Evolutionary conservation across 305 asterid species (phyloP), one percentile per base, ranked within the genome.

Genomic region (Solanum hybrid): DNA sequence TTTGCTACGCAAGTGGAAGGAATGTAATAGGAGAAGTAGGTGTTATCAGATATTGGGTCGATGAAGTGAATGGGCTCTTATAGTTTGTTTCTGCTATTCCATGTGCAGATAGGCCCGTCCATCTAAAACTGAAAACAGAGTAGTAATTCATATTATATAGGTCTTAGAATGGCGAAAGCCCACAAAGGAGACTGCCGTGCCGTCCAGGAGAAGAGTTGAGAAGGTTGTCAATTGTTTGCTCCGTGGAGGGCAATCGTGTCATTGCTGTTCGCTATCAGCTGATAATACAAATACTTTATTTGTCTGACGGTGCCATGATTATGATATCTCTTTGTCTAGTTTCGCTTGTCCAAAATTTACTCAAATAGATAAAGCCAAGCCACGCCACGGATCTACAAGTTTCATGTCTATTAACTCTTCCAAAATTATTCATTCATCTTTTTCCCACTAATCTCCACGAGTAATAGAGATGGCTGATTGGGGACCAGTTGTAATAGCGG

Each of bases 401-500:
- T 56, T 38, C 87, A 85, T 22, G 22, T 56, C 88, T 10, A 56
- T 31, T 46, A 14, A 38, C 27, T 29, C 4, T 84, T 84, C 75
- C 40, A 29, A 3, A 82, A 29, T 9, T 42, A 66, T 81, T 66
- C 46, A 14, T 8, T 40, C 46, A 37, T n/a, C 24, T 26, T 13
- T 81, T 46, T 26, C 1, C n/a, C 87, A 7, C 17, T 46, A 0
- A 10, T 10, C 37, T 42, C 56, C 56, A 42, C 56, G 26, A 37
- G 12, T 17, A 11, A 22, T 13, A 31, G 20, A 20, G 51, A 92
- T 92, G 94, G 93, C 91, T 66, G 94, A 91, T 64, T 92, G 94
- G 93, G 94, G 93, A 46, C 93, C 94, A 10, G 91, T 92, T 5
- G 91, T 92, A 46, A 87, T 92, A 85, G 93, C 93, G 3, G 92